Evolutionary conservation across 2,329 filamentous ascomycete genomes (phyloP).

Genomic region (Beauveria brongniartii): DNA sequence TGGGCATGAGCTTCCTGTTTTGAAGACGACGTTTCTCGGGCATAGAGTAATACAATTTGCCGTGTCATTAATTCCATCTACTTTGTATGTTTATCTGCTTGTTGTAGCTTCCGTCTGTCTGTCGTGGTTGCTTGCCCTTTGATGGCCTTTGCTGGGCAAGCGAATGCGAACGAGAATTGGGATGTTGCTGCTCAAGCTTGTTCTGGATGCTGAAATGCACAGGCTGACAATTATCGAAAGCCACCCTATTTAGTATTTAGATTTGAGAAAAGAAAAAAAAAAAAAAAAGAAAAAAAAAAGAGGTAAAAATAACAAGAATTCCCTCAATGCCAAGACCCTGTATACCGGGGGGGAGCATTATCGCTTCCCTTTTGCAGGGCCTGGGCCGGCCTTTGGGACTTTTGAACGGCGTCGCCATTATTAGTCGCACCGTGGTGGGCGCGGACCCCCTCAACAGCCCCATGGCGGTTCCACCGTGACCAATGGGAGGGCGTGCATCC

Average conservation of each 20-base stretch:
- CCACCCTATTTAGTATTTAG: too few relatives aligned
- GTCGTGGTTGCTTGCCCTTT: too few relatives aligned
- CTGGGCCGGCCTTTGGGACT: neutral
- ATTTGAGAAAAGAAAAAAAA: neutral
- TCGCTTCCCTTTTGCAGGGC: neutral
- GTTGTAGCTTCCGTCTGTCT: too few relatives aligned
- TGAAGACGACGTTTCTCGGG: neutral
- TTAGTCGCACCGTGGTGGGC: neutral
- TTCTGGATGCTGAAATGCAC: neutral
- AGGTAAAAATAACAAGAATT: too few relatives aligned
- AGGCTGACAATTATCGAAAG: neutral
- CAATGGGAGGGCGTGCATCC: conserved; percentile 4
- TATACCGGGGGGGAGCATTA: neutral
- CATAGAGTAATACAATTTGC: too few relatives aligned
- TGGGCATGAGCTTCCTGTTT: neutral
- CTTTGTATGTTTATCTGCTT: too few relatives aligned
- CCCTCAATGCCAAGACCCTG: neutral
- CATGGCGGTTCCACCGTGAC: neutral
- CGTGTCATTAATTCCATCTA: too few relatives aligned
- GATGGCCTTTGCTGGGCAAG: too few relatives aligned
- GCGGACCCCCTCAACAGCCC: neutral
- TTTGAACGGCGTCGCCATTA: neutral
- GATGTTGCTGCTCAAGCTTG: too few relatives aligned
- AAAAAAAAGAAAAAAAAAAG: too few relatives aligned
- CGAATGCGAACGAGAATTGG: too few relatives aligned